Conservation (phyloP, 2,329 filamentous ascomycete genomes). For the Ceratocystis alfenasii region DNA sequence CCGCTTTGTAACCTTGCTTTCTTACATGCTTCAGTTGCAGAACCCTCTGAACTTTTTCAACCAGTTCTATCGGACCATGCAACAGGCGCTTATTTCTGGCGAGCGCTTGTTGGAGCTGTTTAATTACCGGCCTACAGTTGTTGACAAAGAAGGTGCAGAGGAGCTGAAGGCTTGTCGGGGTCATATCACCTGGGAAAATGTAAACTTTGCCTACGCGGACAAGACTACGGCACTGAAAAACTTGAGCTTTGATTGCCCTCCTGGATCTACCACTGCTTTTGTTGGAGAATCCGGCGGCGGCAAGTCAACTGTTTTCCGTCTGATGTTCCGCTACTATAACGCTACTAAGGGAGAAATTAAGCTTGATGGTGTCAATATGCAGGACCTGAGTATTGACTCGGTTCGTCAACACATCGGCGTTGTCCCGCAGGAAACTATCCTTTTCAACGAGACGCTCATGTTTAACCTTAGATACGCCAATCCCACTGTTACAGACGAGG, state of each 20-base stretch:
- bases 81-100: constrained; percentile 93
- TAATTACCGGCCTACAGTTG: constrained; percentile 86
- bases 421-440: constrained; percentile 87
- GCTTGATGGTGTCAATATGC: constrained; percentile 73
- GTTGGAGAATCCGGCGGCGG: constrained; percentile 95
- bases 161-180: constrained; percentile 59
- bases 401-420: constrained; percentile 84
- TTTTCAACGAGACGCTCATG: constrained; percentile 92
- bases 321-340: constrained; percentile 96
- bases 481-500: constrained; percentile 63
- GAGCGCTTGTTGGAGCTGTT: constrained; percentile 92
- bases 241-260: constrained; percentile 71
- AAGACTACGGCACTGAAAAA: constrained; percentile 75
- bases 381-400: constrained; percentile 85
- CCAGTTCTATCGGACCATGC: constrained; percentile 89
- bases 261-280: constrained; percentile 88
- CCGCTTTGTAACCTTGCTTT: constrained; percentile 60
- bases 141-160: constrained; percentile 57
- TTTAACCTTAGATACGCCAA: constrained; percentile 90
- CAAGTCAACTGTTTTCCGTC: constrained; percentile 90
- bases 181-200: constrained; percentile 75
- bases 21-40: constrained; percentile 69
- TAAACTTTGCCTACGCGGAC: constrained; percentile 80
- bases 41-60: constrained; percentile 78
- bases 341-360: constrained; percentile 65